Conservation (phyloP, 768 basidiomycete species). For the Artomyces pyxidatus region DNA sequence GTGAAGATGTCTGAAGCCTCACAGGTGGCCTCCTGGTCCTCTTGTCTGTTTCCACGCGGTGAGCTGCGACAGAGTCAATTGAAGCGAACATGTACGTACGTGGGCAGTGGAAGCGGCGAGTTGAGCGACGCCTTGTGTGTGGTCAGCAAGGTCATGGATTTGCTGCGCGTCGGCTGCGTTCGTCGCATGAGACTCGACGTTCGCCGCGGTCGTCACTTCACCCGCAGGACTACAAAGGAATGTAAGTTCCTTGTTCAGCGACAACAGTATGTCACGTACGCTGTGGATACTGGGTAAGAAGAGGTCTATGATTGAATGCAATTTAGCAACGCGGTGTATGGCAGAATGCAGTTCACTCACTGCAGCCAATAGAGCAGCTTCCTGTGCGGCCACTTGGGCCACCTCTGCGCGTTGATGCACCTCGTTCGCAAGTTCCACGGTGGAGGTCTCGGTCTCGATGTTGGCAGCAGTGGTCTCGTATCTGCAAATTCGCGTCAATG, state of each 20-base stretch:
- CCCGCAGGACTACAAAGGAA: not conserved
- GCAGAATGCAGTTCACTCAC: not conserved
- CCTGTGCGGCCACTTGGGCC: slow-evolving; percentile 5
- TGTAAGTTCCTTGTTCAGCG: not conserved
- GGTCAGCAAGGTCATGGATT: slow-evolving; percentile 39
- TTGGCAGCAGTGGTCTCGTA: slow-evolving; percentile 10
- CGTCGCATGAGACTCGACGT: slow-evolving; percentile 41
- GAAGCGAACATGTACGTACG: slow-evolving; percentile 24
- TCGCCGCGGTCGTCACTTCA: slow-evolving; percentile 45
- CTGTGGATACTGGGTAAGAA: not conserved
- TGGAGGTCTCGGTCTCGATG: slow-evolving; percentile 12
- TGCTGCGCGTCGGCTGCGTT: slow-evolving; percentile 32
- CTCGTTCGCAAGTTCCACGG: slow-evolving; percentile 3
- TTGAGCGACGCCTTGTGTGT: slow-evolving; percentile 36
- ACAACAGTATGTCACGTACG: not conserved
- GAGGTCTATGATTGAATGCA: too few species aligned
- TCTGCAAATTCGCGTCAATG: too few species aligned
- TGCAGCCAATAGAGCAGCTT: slow-evolving; percentile 4
- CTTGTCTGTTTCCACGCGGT: not conserved
- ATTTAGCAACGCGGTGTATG: not conserved
- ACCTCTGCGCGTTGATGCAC: slow-evolving; percentile 1
- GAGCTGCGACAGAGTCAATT: not conserved
- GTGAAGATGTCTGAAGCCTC: slow-evolving; percentile 17
- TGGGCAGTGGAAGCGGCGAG: slow-evolving; percentile 47
- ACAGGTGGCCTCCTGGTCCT: slow-evolving; percentile 7